Percentiles rank a stretch among this genome's conserved stretches.
Conservation (phyloP, 2,329 filamentous ascomycete species). For the Rhynchosporium agropyri region DNA sequence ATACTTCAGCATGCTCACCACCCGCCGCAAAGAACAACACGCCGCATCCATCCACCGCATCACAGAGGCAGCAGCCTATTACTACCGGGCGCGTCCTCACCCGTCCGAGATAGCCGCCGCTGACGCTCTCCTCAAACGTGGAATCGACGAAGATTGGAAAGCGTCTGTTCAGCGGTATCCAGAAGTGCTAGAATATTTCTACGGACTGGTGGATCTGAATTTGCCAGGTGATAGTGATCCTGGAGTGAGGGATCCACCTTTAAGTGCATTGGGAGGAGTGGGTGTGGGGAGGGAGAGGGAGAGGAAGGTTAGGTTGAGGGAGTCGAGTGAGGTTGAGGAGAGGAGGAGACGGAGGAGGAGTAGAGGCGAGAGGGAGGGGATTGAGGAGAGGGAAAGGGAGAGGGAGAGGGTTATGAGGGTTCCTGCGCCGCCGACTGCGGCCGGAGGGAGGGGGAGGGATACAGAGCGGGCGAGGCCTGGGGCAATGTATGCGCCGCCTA, state of each 20-base stretch:
- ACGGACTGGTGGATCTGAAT: slow-evolving; percentile 66
- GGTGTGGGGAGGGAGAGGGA: slow-evolving; percentile 28
- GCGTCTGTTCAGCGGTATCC: slow-evolving; percentile 75
- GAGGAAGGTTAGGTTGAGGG: slow-evolving; percentile 37
- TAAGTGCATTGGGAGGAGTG: slow-evolving; percentile 47
- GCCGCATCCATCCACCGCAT: slow-evolving; percentile 58
- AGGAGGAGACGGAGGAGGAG: slow-evolving; percentile 24
- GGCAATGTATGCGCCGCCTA: slow-evolving; percentile 17
- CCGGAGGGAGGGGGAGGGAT: slow-evolving; percentile 21
- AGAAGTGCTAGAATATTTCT: slow-evolving; percentile 82
- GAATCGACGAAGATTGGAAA: slow-evolving; percentile 80
- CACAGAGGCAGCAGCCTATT: slow-evolving; percentile 56
- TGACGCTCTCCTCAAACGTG: slow-evolving; percentile 67
- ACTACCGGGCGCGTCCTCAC: slow-evolving; percentile 60
- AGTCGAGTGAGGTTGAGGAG: slow-evolving; percentile 30
- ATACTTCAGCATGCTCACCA: slow-evolving; percentile 64
- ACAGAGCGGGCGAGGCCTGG: slow-evolving; percentile 23
- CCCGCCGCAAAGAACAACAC: slow-evolving; percentile 62
- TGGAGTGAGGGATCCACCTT: slow-evolving; percentile 60
- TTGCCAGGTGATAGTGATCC: slow-evolving; percentile 65
- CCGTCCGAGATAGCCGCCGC: slow-evolving; percentile 65
- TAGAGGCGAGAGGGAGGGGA: slow-evolving; percentile 11
- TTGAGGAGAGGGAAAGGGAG: slow-evolving; percentile 23
- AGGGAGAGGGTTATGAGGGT: slow-evolving; percentile 22
- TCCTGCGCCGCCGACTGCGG: slow-evolving; percentile 5